Evolutionary conservation across 176 grass and related monocot genomes (phyloP).

Genomic region (Themeda triandra): DNA sequence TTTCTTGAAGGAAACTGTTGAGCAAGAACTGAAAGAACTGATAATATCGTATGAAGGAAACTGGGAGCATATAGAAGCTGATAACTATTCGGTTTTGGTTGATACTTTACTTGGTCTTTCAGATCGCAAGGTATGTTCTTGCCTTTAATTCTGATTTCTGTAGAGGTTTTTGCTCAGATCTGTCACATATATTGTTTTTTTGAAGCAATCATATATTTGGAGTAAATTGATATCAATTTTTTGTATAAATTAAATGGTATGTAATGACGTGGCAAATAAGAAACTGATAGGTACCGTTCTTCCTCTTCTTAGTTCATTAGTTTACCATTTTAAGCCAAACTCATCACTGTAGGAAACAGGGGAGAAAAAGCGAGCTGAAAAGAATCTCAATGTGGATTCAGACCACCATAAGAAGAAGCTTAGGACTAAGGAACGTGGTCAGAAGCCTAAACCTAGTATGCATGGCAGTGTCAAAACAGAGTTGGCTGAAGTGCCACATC

Average conservation of each 20-base stretch:
- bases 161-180: too few relatives aligned
- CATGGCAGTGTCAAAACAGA: too few relatives aligned
- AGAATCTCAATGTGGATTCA: conserved; percentile 20
- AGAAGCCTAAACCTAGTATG: background rate
- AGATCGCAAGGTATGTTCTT: conserved; percentile 31
- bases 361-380: conserved; percentile 23
- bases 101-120: conserved; percentile 47
- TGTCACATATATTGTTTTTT: background rate
- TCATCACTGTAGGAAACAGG: conserved; percentile 21
- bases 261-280: background rate
- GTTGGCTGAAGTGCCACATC: too few relatives aligned
- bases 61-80: conserved; percentile 88
- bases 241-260: background rate
- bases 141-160: background rate
- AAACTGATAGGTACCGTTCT: background rate
- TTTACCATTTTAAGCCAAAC: conserved; percentile 11
- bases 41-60: conserved; percentile 44
- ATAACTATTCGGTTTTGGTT: conserved; percentile 50
- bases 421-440: background rate
- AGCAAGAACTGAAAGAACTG: conserved; percentile 43
- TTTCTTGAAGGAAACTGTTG: conserved; percentile 22
- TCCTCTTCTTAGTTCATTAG: background rate
- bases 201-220: background rate
- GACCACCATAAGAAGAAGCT: conserved; percentile 31
- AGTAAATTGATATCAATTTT: background rate